Base-by-base conservation (phyloP, 257 asterid genomes). In the Prunella vulgaris region DNA sequence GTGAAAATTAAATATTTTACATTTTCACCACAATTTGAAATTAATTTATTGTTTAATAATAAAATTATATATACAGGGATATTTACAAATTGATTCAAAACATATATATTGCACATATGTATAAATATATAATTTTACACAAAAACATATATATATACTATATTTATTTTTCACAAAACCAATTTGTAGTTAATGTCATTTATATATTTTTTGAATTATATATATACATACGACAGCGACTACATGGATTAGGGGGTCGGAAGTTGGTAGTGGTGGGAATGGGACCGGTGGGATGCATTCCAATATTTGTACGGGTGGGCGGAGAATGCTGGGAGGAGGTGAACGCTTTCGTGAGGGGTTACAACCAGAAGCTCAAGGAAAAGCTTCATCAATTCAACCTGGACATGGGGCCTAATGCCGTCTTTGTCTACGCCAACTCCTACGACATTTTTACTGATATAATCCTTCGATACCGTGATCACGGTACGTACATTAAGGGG, bases 221-320 rank as follows among this genome's bases (percentile, higher is more conserved):
- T n/a, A n/a, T n/a, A n/a, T 2, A 35, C 22, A 12, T 7, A 5
- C 21, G 64, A 25, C 33, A 85, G 90, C 15, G 78, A 52, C 12
- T 85, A 37, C 73, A 80, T 22, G 42, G 5, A 40, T 66, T 82
- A 66, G 90, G 90, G 54, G 90, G 86, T n/a, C 77, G 87, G 37
- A 85, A 79, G 44, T 60, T 85, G 30, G 79, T 80, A 0, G 79
- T 85, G 0, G 84, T 80, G 15, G 85, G 81, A 10, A 18, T 85
- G 7, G 90, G 90, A 22, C 90, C 90, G 22, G 79, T 85, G 1
- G 90, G 90, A 3, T 85, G 86, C 72, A 85, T 85, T 25, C 88
- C 90, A n/a, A n/a, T n/a, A 2, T 82, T 85, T 52, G 60, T 82
- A 15, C 81, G 88, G 6, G 88, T 88, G 27, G 71, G 77, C 22